Evolutionary conservation across 345 rosid species (phyloP), one percentile per base, ranked within the genome.

Genomic region (Nasturtium officinale): DNA sequence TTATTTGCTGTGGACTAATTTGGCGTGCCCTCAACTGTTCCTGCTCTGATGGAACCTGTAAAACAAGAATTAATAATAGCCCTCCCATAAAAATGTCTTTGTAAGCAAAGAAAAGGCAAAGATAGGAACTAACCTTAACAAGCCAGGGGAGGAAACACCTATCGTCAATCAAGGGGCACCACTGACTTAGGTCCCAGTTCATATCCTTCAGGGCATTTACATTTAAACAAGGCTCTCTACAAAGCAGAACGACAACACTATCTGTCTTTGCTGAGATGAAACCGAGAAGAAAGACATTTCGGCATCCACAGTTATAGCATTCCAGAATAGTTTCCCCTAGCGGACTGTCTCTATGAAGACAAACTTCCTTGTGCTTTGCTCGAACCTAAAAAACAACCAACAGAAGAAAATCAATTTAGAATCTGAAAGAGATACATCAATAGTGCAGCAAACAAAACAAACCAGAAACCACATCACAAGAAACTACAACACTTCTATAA

Each of bases 301-400:
- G 86, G 69, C 99, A 96, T 43, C 99, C 99, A 71, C 99, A 96
- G 71, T 92, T 96, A 83, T 96, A 96, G 85, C 98, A 96, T 76
- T 96, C 99, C 9, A 96, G 94, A 78, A 96, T 96, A 16, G 98
- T 96, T 86, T 96, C 99, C 43, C 99, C 99, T 53, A 96, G 72
- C 48, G 99, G 99, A 80, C 99, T 96, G 79, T 96, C 99, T 82
- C 91, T 96, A 69, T 96, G 99, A n/a, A 96, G 98, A 80, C 99
- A 96, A 74, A 96, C 99, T 84, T 96, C 99, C 81, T 96, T 96
- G 79, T 92, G 99, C 56, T 96, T 96, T 15, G 99, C 97, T 74
- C 97, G 93, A 60, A 96, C 99, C 99, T 96, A 75, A 35, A 79
- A 54, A 60, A 73, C 13, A 85, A 52, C 32, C 16, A 2, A 71